Percentiles rank a stretch among this genome's conserved stretches.
phyloP scores from a whole-genome alignment of 2,329 filamentous ascomycete genomes.

The Sphaerulina vaccinii region DNA sequence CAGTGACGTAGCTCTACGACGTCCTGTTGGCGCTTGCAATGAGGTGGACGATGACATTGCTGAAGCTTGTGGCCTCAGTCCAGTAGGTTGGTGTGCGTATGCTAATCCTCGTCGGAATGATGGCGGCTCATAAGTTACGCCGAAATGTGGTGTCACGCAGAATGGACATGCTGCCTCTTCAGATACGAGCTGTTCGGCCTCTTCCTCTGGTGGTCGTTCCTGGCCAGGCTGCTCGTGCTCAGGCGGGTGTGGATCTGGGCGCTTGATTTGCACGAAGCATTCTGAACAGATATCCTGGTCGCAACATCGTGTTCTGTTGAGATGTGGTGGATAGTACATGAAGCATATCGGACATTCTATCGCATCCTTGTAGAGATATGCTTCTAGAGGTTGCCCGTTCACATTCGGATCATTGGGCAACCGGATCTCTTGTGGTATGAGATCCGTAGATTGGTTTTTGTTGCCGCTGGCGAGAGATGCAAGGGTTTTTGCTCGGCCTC shows the following conservation, averaged over 20 bases:
- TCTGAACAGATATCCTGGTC: conserved; percentile 96
- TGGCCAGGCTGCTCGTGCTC: conserved; percentile 55
- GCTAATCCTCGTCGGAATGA: conserved; percentile 81
- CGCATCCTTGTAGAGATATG: conserved; percentile 88
- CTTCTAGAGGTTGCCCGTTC: conserved; percentile 91
- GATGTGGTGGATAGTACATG: conserved; percentile 87
- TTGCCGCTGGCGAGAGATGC: conserved; percentile 73
- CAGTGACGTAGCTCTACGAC: conserved; percentile 65
- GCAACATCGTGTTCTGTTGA: conserved; percentile 93
- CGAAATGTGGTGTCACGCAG: conserved; percentile 91
- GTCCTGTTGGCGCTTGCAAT: conserved; percentile 52
- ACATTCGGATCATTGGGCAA: conserved; percentile 82
- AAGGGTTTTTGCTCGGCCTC: conserved; percentile 83
- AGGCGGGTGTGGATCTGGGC: conserved; percentile 84
- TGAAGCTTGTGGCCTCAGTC: conserved; percentile 57
- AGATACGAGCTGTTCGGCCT: conserved; percentile 70
- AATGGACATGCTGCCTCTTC: conserved; percentile 92
- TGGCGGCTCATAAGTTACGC: conserved; percentile 89
- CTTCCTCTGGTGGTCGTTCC: conserved; percentile 42
- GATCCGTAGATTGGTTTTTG: conserved; percentile 67
- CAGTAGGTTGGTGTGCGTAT: conserved; percentile 57
- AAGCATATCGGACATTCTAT: conserved; percentile 95
- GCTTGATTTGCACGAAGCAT: conserved; percentile 98
- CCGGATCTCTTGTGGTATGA: conserved; percentile 73
- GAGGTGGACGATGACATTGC: conserved; percentile 88